phyloP scores from a whole-genome alignment of 257 asterid species.

The Solanum pennellii region DNA sequence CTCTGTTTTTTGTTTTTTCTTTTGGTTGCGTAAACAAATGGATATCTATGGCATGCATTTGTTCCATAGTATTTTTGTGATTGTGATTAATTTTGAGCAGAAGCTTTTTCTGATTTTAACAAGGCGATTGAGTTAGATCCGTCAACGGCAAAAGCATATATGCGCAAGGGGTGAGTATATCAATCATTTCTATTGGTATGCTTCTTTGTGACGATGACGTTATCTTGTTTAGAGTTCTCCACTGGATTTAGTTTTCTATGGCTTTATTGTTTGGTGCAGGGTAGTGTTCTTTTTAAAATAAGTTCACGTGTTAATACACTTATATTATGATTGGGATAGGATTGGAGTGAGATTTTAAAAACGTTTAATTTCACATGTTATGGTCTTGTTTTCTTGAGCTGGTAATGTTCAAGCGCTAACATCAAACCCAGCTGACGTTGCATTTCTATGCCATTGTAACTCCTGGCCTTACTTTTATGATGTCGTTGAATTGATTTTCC shows the following conservation, averaged over 20 bases:
- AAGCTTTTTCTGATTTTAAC: constrained; percentile 79
- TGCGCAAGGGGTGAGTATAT: constrained; percentile 79
- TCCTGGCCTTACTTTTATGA: neutral
- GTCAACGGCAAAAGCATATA: constrained; percentile 62
- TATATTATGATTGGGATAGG: neutral
- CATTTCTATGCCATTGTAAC: neutral
- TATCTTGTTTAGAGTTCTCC: neutral
- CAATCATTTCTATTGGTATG: neutral
- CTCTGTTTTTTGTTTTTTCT: neutral
- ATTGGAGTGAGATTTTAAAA: neutral
- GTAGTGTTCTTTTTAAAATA: neutral
- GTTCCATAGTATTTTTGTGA: neutral
- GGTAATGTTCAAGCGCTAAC: neutral
- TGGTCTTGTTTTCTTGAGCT: neutral
- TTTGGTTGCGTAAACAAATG: neutral
- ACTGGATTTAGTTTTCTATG: neutral
- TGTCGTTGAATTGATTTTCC: neutral
- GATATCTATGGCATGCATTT: neutral
- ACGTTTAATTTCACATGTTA: neutral
- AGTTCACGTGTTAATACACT: neutral
- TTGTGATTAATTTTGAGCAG: constrained; percentile 19
- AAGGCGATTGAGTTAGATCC: constrained; percentile 68
- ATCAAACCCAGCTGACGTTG: neutral
- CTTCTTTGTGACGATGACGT: neutral
- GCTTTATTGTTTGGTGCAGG: neutral